These are phyloP conservation scores for Periconia digitata DNA, from an alignment of 2,329 filamentous ascomycete genomes.

Conservation along the genomic window DNA sequence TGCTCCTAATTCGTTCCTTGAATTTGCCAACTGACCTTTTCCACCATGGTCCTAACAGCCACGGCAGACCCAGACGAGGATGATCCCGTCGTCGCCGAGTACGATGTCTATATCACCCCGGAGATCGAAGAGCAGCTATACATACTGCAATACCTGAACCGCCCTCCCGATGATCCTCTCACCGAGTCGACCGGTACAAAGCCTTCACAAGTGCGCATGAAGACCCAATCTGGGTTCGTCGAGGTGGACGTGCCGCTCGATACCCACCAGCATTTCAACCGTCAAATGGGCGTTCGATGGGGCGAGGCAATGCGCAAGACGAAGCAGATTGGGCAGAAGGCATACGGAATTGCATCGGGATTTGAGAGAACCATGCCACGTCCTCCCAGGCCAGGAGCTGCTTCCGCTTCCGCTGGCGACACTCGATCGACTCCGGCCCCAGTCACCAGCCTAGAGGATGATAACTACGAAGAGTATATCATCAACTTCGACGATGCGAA, in stretches of 20 bases:
- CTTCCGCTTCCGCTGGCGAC: constrained; percentile 16
- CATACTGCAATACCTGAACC: constrained; percentile 88
- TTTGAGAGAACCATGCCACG: constrained; percentile 43
- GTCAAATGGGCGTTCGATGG: constrained; percentile 78
- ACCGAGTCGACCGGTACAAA: constrained; percentile 54
- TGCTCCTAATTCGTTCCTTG: not conserved
- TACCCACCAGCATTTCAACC: constrained; percentile 75
- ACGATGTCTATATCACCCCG: constrained; percentile 85
- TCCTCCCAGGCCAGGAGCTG: constrained; percentile 26
- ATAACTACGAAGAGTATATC: constrained; percentile 62
- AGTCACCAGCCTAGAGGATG: constrained; percentile 58
- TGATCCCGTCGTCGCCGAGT: constrained; percentile 57
- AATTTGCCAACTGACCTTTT: not conserved
- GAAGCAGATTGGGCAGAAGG: constrained; percentile 46
- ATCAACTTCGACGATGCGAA: constrained; percentile 62
- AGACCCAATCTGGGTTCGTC: constrained; percentile 77
- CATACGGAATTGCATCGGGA: constrained; percentile 51
- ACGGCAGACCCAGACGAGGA: constrained; percentile 42
- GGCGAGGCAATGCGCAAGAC: constrained; percentile 70
- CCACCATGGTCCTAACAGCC: constrained; percentile 15
- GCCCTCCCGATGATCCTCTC: constrained; percentile 65
- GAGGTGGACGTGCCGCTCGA: constrained; percentile 88
- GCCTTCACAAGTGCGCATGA: constrained; percentile 77
- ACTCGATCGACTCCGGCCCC: constrained; percentile 15
- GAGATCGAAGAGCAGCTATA: constrained; percentile 62